A percentile compares a stretch with the other conserved stretches of the same genome.
phyloP scores from a whole-genome alignment of 202 grass and related monocot species.

The Thinopyrum obtusiflorum region DNA sequence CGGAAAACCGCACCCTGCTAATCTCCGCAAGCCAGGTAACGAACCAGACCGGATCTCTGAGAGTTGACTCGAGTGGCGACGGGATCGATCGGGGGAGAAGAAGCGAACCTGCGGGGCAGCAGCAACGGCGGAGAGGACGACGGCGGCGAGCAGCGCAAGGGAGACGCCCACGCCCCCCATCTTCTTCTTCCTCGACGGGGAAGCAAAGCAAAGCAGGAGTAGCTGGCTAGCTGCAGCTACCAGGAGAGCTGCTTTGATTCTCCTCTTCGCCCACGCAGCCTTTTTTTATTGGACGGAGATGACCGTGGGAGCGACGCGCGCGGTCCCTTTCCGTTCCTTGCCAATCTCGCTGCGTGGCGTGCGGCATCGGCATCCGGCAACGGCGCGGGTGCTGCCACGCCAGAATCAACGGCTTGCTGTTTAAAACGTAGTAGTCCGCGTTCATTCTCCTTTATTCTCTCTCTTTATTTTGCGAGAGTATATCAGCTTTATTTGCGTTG shows the following conservation, averaged over 20 bases:
- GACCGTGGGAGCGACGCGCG: background rate
- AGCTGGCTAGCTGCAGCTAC: background rate
- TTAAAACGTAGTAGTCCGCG: background rate
- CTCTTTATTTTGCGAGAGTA: too few species aligned
- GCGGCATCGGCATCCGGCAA: background rate
- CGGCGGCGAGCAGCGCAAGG: background rate
- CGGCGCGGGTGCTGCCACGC: background rate
- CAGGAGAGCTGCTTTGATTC: background rate
- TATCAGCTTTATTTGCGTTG: too few species aligned
- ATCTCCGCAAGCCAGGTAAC: background rate
- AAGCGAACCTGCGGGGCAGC: background rate
- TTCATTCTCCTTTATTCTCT: too few species aligned
- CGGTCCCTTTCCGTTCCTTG: background rate
- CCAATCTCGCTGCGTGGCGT: background rate
- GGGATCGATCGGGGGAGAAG: too few species aligned
- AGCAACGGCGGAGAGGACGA: background rate
- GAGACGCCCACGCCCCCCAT: background rate
- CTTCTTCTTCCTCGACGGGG: background rate
- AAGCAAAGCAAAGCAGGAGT: background rate
- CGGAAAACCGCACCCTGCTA: background rate
- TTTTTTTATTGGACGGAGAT: background rate
- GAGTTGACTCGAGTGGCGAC: background rate
- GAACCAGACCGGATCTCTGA: background rate
- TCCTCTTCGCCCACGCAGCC: background rate
- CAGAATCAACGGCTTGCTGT: background rate